These are phyloP conservation scores for Chaetomium strumarium DNA, from an alignment of 2,329 filamentous ascomycete species.

Conservation along the genomic window DNA sequence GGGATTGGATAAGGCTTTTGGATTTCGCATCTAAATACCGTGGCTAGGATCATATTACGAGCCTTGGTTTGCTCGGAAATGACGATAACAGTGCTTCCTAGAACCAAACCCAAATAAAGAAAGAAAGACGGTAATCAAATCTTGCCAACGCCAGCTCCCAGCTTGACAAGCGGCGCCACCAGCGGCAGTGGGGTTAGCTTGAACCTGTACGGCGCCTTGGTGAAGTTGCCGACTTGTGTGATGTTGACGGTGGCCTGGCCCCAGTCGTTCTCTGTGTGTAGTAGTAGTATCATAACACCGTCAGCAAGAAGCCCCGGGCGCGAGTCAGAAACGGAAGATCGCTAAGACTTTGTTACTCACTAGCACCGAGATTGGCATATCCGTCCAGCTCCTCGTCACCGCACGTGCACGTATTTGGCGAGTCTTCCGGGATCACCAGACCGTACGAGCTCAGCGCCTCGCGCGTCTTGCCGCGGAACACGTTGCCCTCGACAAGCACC, in stretches of 20 bases:
- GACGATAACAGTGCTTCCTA: no score
- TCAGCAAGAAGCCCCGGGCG: no score
- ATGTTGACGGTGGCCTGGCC: conserved; percentile 45
- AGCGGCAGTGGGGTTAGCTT: conserved; percentile 40
- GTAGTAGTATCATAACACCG: no score
- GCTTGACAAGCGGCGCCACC: conserved; percentile 37
- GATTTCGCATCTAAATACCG: conserved; percentile 3
- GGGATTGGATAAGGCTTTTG: conserved; percentile 11
- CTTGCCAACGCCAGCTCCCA: conserved; percentile 42
- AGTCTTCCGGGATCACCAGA: conserved; percentile 49
- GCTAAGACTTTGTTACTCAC: conserved; percentile 33
- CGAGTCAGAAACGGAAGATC: no score
- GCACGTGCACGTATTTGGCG: conserved; percentile 47
- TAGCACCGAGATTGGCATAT: conserved; percentile 47
- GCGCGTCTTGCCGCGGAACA: conserved; percentile 40
- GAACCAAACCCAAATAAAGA: no score
- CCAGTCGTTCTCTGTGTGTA: conserved; percentile 39
- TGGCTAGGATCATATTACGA: background rate
- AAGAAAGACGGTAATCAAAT: no score
- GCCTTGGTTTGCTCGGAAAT: no score
- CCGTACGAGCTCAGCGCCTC: conserved; percentile 50
- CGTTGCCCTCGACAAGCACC: conserved; percentile 44
- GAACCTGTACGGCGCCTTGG: conserved; percentile 43
- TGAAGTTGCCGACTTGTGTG: conserved; percentile 45
- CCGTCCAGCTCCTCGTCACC: conserved; percentile 51